phyloP scores from a whole-genome alignment of 345 rosid genomes.

The Acer negundo region DNA sequence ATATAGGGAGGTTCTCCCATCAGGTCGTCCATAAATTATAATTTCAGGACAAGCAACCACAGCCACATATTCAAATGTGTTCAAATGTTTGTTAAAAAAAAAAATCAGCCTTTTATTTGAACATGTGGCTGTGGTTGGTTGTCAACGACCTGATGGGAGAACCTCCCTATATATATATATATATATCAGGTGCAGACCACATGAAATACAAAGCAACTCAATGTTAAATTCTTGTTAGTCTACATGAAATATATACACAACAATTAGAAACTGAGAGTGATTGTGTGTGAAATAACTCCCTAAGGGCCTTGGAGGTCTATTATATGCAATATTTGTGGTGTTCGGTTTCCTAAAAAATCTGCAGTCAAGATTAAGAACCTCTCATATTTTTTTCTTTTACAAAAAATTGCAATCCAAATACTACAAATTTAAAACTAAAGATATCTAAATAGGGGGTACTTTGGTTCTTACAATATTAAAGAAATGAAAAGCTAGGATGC shows the following conservation, averaged over 20 bases:
- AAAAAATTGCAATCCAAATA: neutral
- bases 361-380: neutral
- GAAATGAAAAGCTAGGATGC: neutral
- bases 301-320: neutral
- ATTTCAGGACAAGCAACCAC: no score
- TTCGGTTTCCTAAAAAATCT: neutral
- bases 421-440: neutral
- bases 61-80: no score
- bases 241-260: neutral
- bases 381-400: neutral
- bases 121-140: no score
- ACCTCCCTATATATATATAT: no score
- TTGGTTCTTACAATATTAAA: neutral
- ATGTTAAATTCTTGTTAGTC: neutral
- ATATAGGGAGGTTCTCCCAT: no score
- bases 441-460: neutral
- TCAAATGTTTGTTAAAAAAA: no score
- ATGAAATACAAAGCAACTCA: no score
- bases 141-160: no score
- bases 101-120: no score
- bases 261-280: neutral
- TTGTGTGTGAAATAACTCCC: neutral
- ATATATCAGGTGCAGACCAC: no score
- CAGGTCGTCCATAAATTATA: no score
- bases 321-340: neutral